These are phyloP conservation scores for Gamsiella multidivaricata DNA, from an alignment of 192 early-diverging fungal species.

Conservation along the genomic window DNA sequence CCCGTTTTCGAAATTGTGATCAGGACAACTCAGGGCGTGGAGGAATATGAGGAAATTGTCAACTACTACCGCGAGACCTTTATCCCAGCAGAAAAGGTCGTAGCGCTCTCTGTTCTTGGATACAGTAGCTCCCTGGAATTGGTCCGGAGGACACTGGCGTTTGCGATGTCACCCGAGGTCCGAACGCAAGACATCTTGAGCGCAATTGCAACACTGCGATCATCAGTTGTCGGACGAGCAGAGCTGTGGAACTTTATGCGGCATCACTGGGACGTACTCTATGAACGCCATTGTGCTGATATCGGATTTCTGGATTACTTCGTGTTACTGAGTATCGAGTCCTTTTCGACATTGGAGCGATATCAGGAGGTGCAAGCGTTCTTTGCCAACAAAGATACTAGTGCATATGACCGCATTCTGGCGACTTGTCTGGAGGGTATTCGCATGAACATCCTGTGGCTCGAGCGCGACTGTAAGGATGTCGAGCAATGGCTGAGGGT, in stretches of 20 bases:
- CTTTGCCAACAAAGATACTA: constrained; percentile 66
- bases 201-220: constrained; percentile 59
- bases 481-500: constrained; percentile 39
- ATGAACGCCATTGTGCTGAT: constrained; percentile 64
- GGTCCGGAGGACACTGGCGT: constrained; percentile 61
- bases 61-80: constrained; percentile 61
- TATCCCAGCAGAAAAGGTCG: constrained; percentile 66
- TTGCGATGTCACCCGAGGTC: constrained; percentile 67
- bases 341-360: constrained; percentile 61
- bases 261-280: constrained; percentile 65
- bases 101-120: constrained; percentile 71
- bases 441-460: constrained; percentile 59
- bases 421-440: constrained; percentile 71
- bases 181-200: constrained; percentile 70
- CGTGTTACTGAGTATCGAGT: constrained; percentile 59
- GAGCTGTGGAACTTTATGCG: constrained; percentile 78
- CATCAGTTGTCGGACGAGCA: constrained; percentile 60
- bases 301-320: constrained; percentile 71
- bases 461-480: constrained; percentile 45
- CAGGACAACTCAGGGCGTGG: constrained; percentile 53
- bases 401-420: constrained; percentile 62
- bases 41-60: constrained; percentile 56
- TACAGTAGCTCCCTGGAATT: constrained; percentile 59
- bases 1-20: constrained; percentile 75
- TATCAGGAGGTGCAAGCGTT: constrained; percentile 65